Base-by-base conservation (phyloP, 2,329 filamentous ascomycete species). In the Pyricularia sp. region DNA sequence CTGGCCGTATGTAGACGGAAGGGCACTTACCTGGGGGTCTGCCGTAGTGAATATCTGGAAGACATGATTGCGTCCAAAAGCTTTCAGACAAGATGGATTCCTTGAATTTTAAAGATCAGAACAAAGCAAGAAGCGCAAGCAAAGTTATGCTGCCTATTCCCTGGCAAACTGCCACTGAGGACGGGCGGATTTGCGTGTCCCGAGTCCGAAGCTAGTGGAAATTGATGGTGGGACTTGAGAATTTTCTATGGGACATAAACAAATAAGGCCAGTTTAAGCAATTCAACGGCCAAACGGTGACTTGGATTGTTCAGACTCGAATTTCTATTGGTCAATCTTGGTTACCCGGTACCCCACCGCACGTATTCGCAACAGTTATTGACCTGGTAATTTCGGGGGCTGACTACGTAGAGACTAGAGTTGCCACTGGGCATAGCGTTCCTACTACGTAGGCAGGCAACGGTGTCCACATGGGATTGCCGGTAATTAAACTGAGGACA, bases 11-110 rank as follows among this genome's bases (percentile, higher is more conserved):
- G 33, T 40, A 40, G 2, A 9, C 5, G n/a, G 5, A 31, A 3
- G 8, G 6, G 6, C 16, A 66, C 72, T 68, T 66, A 74, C 73
- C 71, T 72, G 2, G 73, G 73, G 53, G 73, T 74, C 65, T 73
- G 72, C 62, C 73, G 67, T 24, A 74, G 65, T 9, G 73, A 74
- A 61, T 74, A 74, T 68, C 73, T 22, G 2, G 62, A 63, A 49
- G 40, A 49, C 40, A 49, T 49, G n/a, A n/a, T n/a, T 49, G 40
- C 19, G 19, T 49, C 40, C 40, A 49, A 49, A 7, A n/a, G 19
- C 19, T 9, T n/a, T 49, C 19, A 19, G n/a, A 19, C 16, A n/a
- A 7, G n/a, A n/a, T 49, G 40, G 19, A n/a, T n/a, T 49, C 4
- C 2, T n/a, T 49, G 40, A 19, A 9, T 12, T 49, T n/a, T 49